Evolutionary conservation across 495 filamentous ascomycete genomes (phyloP).

Genomic region (Paragyromitra xinjiangensis): DNA sequence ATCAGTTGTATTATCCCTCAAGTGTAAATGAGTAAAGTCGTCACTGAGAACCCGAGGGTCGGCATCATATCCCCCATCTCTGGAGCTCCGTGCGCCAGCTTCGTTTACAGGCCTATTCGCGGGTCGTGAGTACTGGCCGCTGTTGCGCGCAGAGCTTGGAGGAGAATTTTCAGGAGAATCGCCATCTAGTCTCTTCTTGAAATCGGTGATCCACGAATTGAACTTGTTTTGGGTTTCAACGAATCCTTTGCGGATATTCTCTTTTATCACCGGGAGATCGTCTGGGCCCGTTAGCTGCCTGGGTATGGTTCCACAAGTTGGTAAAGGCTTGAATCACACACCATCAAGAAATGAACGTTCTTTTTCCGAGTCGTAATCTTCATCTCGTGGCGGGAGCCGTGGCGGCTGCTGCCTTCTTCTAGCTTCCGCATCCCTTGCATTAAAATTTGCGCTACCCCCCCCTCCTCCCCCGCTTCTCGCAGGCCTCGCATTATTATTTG

Average conservation of each 20-base stretch:
- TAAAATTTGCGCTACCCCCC: constrained; percentile 6
- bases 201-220: constrained; percentile 86
- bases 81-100: constrained; percentile 66
- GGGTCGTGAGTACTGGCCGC: constrained; percentile 49
- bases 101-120: constrained; percentile 43
- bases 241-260: constrained; percentile 94
- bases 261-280: constrained; percentile 90
- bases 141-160: constrained; percentile 43
- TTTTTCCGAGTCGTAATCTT: constrained; percentile 67
- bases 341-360: constrained; percentile 91
- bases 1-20: constrained; percentile 77
- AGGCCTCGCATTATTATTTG: constrained; percentile 16
- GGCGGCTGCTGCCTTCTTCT: constrained; percentile 23
- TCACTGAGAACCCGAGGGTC: constrained; percentile 89
- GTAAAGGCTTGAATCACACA: constrained; percentile 55
- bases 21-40: constrained; percentile 87
- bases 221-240: constrained; percentile 91
- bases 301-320: constrained; percentile 2
- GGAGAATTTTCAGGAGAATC: constrained; percentile 61
- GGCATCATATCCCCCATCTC: constrained; percentile 90
- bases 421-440: constrained; percentile 21
- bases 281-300: constrained; percentile 63
- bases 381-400: constrained; percentile 57
- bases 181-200: constrained; percentile 92
- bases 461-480: constrained; percentile 40